Evolutionary conservation across 306 rosid species (phyloP).

Genomic region (Sicyos baderoa): DNA sequence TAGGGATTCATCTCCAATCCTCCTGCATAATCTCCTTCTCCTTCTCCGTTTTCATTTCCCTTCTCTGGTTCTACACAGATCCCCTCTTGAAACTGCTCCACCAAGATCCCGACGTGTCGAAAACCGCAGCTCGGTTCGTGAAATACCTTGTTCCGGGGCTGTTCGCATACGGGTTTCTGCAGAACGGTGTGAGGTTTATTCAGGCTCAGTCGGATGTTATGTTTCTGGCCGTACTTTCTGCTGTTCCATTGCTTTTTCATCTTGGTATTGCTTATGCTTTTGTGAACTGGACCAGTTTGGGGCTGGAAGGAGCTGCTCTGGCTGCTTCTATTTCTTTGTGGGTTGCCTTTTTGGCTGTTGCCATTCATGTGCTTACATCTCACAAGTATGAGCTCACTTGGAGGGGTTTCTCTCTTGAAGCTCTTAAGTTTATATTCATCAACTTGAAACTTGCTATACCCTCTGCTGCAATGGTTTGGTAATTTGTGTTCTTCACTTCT

Average conservation of each 20-base stretch:
- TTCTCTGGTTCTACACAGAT: slow-evolving; percentile 55
- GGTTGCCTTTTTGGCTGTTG: slow-evolving; percentile 40
- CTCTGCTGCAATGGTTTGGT: slow-evolving; percentile 77
- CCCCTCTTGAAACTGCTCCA: slow-evolving; percentile 45
- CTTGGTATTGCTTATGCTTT: slow-evolving; percentile 44
- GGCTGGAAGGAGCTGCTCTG: slow-evolving; percentile 57
- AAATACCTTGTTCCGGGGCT: slow-evolving; percentile 56
- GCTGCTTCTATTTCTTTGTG: slow-evolving; percentile 55
- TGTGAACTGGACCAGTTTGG: slow-evolving; percentile 36
- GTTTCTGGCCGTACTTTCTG: slow-evolving; percentile 47
- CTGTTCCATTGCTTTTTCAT: slow-evolving; percentile 36
- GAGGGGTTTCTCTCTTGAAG: slow-evolving; percentile 55
- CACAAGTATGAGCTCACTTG: slow-evolving; percentile 50
- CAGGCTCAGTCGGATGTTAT: slow-evolving; percentile 60
- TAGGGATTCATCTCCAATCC: slow-evolving; percentile 79
- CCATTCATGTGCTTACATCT: slow-evolving; percentile 30
- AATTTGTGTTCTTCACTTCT: slow-evolving; percentile 17
- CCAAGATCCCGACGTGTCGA: slow-evolving; percentile 52
- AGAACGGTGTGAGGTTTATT: slow-evolving; percentile 61
- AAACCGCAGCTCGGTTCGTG: slow-evolving; percentile 44
- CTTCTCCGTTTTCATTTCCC: slow-evolving; percentile 40
- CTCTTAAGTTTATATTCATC: slow-evolving; percentile 31
- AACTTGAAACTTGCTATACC: slow-evolving; percentile 61
- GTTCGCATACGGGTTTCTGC: slow-evolving; percentile 56
- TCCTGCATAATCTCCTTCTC: slow-evolving; percentile 52